Evolutionary conservation across 805 yeast genomes (phyloP).

Genomic region (Candida morakotiae): DNA sequence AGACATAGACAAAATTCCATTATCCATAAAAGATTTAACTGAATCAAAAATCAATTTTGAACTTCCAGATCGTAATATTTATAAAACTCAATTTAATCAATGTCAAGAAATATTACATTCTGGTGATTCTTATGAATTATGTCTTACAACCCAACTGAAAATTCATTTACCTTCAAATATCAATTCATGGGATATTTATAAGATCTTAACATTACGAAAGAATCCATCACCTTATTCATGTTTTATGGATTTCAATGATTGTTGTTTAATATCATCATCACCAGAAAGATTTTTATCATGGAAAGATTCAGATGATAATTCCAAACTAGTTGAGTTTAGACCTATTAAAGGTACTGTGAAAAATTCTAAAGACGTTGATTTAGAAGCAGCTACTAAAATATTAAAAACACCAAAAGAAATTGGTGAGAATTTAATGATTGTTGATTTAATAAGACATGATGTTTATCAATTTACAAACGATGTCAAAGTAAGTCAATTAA

Average conservation of each 20-base stretch:
- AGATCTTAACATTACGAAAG: constrained; percentile 52
- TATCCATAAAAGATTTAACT: constrained; percentile 18
- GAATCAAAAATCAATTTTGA: constrained; percentile 29
- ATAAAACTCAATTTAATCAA: constrained; percentile 48
- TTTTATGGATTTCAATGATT: constrained; percentile 64
- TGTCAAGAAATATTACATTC: constrained; percentile 66
- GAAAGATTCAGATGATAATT: constrained; percentile 34
- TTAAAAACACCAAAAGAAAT: constrained; percentile 84
- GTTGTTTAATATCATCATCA: constrained; percentile 74
- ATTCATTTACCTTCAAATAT: constrained; percentile 47
- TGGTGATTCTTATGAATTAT: constrained; percentile 93
- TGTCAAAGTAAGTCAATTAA: constrained; percentile 72
- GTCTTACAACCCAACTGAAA: constrained; percentile 75
- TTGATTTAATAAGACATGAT: constrained; percentile 92
- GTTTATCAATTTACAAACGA: constrained; percentile 59
- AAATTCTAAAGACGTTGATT: constrained; percentile 51
- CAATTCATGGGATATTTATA: constrained; percentile 76
- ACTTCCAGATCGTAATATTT: constrained; percentile 52
- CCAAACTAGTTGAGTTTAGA: constrained; percentile 61
- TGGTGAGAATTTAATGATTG: constrained; percentile 96
- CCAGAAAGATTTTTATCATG: constrained; percentile 92
- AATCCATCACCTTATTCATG: constrained; percentile 96
- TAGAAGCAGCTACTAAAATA: constrained; percentile 57
- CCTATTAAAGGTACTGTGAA: constrained; percentile 96
- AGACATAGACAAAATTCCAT: constrained; percentile 19